Base-by-base conservation (phyloP, 352 stramenopile species). In the Globisporangium solare region DNA sequence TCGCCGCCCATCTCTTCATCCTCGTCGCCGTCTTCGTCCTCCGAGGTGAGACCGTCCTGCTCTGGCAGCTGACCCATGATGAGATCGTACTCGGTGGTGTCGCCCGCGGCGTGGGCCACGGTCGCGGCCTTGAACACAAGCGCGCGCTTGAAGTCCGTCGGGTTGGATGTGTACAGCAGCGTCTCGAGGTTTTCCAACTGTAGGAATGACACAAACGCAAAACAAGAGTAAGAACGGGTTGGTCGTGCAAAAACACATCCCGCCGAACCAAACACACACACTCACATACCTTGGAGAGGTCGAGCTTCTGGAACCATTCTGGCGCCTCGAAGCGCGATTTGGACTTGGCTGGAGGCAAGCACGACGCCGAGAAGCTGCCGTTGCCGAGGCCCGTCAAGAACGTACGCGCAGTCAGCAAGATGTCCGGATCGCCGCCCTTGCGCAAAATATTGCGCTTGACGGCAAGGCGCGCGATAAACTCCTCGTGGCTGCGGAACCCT, bases 381-480 rank as follows among this genome's bases (percentile, higher is more conserved):
- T 87, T 85, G 52, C 79, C 79, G 40, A 93, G 55, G 21, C 73
- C 79, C 46, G 83, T 73, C 37, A 98, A 73, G 56, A 98, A 93
- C 0, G 71, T 76, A 45, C 95, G 88, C 7, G 96, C 96, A 15
- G 95, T 96, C 49, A 92, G 83, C 22, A 97, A 69, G 48, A 98
- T 96, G 69, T 99, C 96, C 3, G 97, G 96, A 47, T 99, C 89
- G 20, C 97, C 97, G 27, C 97, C 97, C 67, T 99, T 99, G 48
- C 94, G 83, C 18, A 99, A 79, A 66, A 98, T 86, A 60, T 98
- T 97, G 45, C 86, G 85, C 60, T 94, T 90, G 45, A 89, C 76
- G 11, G 96, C 97, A 8, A 99, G 86, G 74, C 98, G 94, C n/a
- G 84, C 83, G 17, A 99, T 68, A 64, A 99, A 99, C 53, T 98